A percentile compares a stretch with the other conserved stretches of the same genome.
phyloP scores from a whole-genome alignment of 2,329 filamentous ascomycete genomes.

The Chrysosporium keratinophilum region DNA sequence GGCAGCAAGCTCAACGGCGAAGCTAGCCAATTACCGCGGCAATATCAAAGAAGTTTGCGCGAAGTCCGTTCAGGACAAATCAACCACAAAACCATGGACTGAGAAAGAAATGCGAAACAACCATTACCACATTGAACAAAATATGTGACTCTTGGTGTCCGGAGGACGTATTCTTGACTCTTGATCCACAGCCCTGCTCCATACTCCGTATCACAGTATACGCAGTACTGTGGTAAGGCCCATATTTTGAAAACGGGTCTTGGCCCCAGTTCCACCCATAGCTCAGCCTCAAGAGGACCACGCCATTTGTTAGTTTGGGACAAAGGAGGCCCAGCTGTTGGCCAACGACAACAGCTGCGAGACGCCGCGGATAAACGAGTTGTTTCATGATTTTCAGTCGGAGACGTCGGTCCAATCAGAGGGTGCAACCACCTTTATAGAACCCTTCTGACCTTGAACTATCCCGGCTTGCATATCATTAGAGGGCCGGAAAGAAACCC shows the following conservation, averaged over 20 bases:
- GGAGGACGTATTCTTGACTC: not conserved
- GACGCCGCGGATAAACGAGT: slow-evolving; percentile 4
- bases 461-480: too few relatives aligned
- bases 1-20: not conserved
- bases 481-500: too few relatives aligned
- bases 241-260: not conserved
- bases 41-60: not conserved
- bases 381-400: not conserved
- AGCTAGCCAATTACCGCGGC: not conserved
- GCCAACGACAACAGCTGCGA: too few relatives aligned
- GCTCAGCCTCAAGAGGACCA: too few relatives aligned
- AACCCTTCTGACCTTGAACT: too few relatives aligned
- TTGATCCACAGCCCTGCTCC: slow-evolving; percentile 6
- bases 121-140: not conserved
- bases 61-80: not conserved
- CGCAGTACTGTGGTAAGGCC: too few relatives aligned
- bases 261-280: not conserved
- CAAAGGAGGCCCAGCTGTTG: too few relatives aligned
- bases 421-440: too few relatives aligned
- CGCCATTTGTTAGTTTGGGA: too few relatives aligned
- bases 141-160: too few relatives aligned
- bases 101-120: not conserved
- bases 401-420: too few relatives aligned
- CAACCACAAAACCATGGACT: not conserved
- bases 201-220: too few relatives aligned